Evolutionary conservation across 2,329 filamentous ascomycete species (phyloP).

Genomic region (Aspergillus fumigatiaffinis): DNA sequence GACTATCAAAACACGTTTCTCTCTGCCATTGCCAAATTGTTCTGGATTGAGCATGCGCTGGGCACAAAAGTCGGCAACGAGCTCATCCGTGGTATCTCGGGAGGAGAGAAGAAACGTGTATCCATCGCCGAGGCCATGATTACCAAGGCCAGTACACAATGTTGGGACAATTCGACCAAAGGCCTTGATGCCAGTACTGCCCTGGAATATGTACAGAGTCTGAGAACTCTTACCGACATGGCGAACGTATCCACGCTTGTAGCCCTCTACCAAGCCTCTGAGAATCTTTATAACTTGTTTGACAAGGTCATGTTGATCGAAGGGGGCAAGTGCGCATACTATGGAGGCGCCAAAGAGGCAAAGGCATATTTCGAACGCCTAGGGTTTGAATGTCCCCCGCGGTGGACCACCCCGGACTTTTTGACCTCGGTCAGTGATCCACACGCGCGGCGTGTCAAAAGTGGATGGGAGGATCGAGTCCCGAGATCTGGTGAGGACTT

Average conservation of each 20-base stretch:
- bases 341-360: conserved; percentile 60
- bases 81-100: conserved; percentile 66
- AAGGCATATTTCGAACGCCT: conserved; percentile 67
- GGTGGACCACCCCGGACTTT: conserved; percentile 73
- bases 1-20: conserved; percentile 62
- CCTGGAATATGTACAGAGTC: conserved; percentile 65
- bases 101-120: conserved; percentile 73
- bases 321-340: conserved; percentile 68
- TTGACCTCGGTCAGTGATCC: conserved; percentile 68
- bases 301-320: conserved; percentile 67
- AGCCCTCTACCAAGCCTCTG: conserved; percentile 66
- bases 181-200: conserved; percentile 72
- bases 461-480: conserved; percentile 55
- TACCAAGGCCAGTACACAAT: conserved; percentile 61
- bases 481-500: conserved; percentile 56
- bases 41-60: conserved; percentile 68
- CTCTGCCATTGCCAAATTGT: conserved; percentile 65
- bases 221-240: conserved; percentile 64
- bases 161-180: conserved; percentile 73
- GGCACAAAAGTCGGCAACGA: conserved; percentile 73
- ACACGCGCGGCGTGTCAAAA: conserved; percentile 53
- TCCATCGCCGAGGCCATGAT: conserved; percentile 75
- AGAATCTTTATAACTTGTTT: conserved; percentile 53
- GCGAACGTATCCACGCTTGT: conserved; percentile 60
- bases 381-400: conserved; percentile 67